Base-by-base conservation (phyloP, 345 rosid genomes). In the Eucalyptus dawsonii region DNA sequence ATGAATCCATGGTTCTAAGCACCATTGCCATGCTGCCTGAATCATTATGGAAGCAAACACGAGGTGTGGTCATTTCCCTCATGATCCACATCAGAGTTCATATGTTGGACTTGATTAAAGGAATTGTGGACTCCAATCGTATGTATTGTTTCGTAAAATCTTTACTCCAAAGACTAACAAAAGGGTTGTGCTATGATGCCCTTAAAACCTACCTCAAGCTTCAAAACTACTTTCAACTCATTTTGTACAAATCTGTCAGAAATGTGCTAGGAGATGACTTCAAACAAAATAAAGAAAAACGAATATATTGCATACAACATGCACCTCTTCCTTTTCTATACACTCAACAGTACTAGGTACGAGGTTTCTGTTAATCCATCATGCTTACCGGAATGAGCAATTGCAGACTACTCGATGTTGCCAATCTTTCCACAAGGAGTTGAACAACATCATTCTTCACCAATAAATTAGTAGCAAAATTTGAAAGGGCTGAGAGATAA, bases 401-500 rank as follows among this genome's bases (percentile, higher is more conserved):
- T 80, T 96, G 99, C 94, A 97, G 93, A 93, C 96, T 95, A 87
- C 91, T 92, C 90, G 99, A 95, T 51, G 93, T 89, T 87, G 97
- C 95, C 92, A 98, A 94, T 94, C 96, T 95, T 91, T 98, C 96
- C 45, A 97, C 95, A 88, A 98, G 98, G 67, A 95, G 91, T 87
- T 90, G 95, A 90, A 96, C 93, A 90, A 92, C 94, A 93, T 94
- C 95, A 81, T 94, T 94, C 88, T 96, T 98, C 92, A 96, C 94
- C 88, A 98, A 92, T 92, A 95, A 60, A 92, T 91, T 91, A 86
- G 99, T 94, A 80, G 97, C 98, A 12, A 92, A 86, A 93, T 95
- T 95, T 88, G 99, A 98, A 76, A 97, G 99, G 60, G 99, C 99
- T 44, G 99, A 98, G 80, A 98, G 99, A 94, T 96, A 98, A 85